phyloP scores from a whole-genome alignment of 192 early-diverging fungal genomes.

The Coemansia sp. region DNA sequence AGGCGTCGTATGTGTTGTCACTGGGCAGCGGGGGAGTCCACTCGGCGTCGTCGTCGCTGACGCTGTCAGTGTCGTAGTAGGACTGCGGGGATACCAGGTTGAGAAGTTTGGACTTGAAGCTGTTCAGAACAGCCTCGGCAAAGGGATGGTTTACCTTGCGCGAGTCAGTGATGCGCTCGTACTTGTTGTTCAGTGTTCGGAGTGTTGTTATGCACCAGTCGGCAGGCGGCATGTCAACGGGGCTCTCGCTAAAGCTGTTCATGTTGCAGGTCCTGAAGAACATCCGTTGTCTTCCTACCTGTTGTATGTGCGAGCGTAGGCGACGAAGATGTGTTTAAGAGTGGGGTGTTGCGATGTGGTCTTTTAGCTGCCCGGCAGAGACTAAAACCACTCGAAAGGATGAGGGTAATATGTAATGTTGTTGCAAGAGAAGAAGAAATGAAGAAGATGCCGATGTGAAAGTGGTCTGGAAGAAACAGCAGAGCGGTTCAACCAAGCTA shows the following conservation, averaged over 20 bases:
- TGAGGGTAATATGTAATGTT: not conserved
- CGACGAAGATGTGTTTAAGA: constrained; percentile 1
- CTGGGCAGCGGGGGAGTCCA: constrained; percentile 29
- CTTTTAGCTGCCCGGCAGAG: constrained; percentile 22
- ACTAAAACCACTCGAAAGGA: not conserved
- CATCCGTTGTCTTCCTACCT: not conserved
- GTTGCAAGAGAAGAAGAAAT: not conserved
- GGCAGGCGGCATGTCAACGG: constrained; percentile 45
- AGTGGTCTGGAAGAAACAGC: constrained; percentile 2
- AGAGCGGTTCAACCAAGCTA: not conserved
- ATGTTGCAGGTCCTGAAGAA: constrained; percentile 21
- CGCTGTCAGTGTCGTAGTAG: constrained; percentile 40
- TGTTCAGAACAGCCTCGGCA: constrained; percentile 56
- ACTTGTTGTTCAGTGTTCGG: constrained; percentile 48
- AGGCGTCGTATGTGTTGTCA: constrained; percentile 8
- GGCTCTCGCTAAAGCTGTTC: constrained; percentile 9
- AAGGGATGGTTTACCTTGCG: constrained; percentile 54
- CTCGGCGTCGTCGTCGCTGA: constrained; percentile 44
- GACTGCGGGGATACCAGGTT: constrained; percentile 35
- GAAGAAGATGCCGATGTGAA: constrained; percentile 1
- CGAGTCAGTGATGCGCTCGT: constrained; percentile 51
- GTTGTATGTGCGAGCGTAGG: not conserved
- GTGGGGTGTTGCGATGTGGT: not conserved
- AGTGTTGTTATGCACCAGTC: constrained; percentile 54
- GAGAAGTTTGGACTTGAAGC: constrained; percentile 56